These are phyloP conservation scores for Blepharisma undulans DNA, from an alignment of 169 alveolate species.

Conservation along the genomic window DNA sequence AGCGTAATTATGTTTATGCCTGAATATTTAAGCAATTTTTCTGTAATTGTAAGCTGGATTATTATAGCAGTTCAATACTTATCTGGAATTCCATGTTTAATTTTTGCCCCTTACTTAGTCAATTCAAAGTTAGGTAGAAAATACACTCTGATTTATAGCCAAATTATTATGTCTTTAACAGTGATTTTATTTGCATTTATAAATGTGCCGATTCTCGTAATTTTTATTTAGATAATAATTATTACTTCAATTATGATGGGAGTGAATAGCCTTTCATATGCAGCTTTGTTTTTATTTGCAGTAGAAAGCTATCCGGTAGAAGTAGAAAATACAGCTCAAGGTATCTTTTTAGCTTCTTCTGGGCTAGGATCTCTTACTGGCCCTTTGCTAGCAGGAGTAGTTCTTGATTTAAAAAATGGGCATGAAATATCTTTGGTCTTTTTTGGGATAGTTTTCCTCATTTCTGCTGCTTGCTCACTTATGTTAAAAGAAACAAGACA, in stretches of 20 bases:
- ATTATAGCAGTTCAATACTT: background rate
- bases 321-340: background rate
- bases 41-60: background rate
- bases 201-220: background rate
- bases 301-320: background rate
- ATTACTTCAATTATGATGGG: background rate
- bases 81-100: conserved; percentile 15
- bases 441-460: background rate
- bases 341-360: background rate
- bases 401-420: background rate
- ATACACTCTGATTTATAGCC: background rate
- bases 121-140: conserved; percentile 30
- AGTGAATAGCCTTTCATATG: background rate
- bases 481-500: background rate
- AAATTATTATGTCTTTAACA: background rate
- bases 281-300: background rate
- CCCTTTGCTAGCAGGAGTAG: background rate
- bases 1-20: background rate
- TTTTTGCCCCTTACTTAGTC: background rate
- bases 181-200: background rate
- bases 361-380: background rate
- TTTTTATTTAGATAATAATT: background rate
- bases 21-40: no score
- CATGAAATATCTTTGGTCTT: background rate
- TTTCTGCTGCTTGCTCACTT: background rate